phyloP scores from a whole-genome alignment of 345 rosid species.

The Abelmoschus esculentus region DNA sequence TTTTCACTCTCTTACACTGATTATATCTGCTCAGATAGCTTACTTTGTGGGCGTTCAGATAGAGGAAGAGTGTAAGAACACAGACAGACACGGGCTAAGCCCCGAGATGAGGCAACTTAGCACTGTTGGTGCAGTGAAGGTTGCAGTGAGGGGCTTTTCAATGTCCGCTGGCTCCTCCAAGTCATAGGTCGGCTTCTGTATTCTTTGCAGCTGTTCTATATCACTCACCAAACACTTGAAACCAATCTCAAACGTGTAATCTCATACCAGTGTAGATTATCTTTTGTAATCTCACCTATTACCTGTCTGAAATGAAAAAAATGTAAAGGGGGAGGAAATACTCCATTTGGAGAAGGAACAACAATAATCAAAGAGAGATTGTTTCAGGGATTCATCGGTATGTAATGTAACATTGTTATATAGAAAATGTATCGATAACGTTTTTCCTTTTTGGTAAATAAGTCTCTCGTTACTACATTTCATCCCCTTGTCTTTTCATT shows the following conservation, averaged over 20 bases:
- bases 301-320: background rate
- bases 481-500: no score
- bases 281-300: background rate
- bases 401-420: background rate
- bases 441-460: background rate
- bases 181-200: slow-evolving; percentile 15
- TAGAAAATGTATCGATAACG: background rate
- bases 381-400: background rate
- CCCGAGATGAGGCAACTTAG: slow-evolving; percentile 72
- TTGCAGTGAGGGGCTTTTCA: slow-evolving; percentile 70
- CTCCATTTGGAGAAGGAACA: background rate
- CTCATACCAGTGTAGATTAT: background rate
- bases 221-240: background rate
- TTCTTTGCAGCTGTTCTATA: slow-evolving; percentile 13
- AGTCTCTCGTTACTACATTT: background rate
- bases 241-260: background rate
- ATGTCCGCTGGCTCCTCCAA: slow-evolving; percentile 34
- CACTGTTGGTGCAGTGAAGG: slow-evolving; percentile 73
- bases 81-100: slow-evolving; percentile 41
- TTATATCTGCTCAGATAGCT: background rate
- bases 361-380: background rate
- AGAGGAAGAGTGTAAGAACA: slow-evolving; percentile 8
- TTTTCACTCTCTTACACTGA: background rate
- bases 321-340: background rate
- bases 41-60: slow-evolving; percentile 9